Evolutionary conservation across 2,329 filamentous ascomycete genomes (phyloP), one percentile per base, ranked within the genome.

Genomic region (Huntiella savannae): DNA sequence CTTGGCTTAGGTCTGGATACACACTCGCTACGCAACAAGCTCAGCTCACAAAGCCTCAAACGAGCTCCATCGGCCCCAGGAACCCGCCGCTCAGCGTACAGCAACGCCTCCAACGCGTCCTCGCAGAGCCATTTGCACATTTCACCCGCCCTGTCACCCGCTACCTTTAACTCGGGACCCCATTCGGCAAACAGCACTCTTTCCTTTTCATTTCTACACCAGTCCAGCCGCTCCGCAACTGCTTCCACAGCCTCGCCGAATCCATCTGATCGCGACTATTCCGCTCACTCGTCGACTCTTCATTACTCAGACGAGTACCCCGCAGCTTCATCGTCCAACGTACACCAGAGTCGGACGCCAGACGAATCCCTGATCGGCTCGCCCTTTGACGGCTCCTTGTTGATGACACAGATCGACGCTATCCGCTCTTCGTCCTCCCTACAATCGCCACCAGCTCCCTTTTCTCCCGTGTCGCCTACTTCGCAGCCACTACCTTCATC

Each of bases 21-120:
- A 60, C 64, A 64, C 55, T 75, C 70, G 54, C 62, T 77, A 55
- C 66, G 68, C 60, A 76, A 70, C 65, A 70, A 75, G 66, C 68
- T 69, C 61, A 78, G 73, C 69, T 75, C 73, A 54, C 68, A 70
- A 56, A 77, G 71, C 59, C 65, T 78, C 58, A 70, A 66, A 59
- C 69, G 72, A 58, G 67, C 71, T 57, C 73, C 74, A 53, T 75
- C 71, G 60, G 71, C 71, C 62, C 72, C 72, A 57, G 48, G 48
- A 13, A 46, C 40, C 12, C 35, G 48, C 11, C 48, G 48, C 22
- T 49, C 48, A 4, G 48, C 48, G 32, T 49, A 49, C 10, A 49
- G 48, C 36, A 49, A 49, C 55, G 68, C 68, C 49, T 66, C 65
- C 47, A 67, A 67, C 39, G 48, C 48, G 28, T 50, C 48, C 19